phyloP scores from a whole-genome alignment of 2,329 filamentous ascomycete genomes.

The Colletotrichum liaoningense region DNA sequence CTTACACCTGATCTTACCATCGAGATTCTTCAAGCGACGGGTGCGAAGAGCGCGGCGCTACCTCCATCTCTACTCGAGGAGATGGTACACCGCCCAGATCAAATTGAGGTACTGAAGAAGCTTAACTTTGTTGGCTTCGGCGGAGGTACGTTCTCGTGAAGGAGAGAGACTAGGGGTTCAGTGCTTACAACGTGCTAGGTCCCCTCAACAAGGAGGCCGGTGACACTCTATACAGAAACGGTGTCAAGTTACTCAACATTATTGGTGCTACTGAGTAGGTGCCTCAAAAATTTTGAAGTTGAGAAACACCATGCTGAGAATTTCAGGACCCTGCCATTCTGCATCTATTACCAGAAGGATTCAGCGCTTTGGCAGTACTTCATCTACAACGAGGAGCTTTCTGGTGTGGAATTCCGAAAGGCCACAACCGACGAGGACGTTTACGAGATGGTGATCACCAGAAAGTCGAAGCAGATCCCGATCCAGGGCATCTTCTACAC shows the following conservation, averaged over 20 bases:
- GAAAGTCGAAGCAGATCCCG: conserved; percentile 49
- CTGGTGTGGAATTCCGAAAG: conserved; percentile 54
- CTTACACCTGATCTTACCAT: conserved; percentile 47
- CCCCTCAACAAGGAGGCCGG: conserved; percentile 49
- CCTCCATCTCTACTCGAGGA: conserved; percentile 57
- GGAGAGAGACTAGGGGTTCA: too few relatives aligned
- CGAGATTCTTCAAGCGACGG: conserved; percentile 44
- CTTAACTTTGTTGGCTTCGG: conserved; percentile 49
- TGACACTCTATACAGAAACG: conserved; percentile 48
- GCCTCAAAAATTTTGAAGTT: too few relatives aligned
- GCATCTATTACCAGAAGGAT: conserved; percentile 51
- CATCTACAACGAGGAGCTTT: conserved; percentile 48
- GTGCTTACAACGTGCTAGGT: not conserved
- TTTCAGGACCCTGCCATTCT: conserved; percentile 5
- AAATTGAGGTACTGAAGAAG: conserved; percentile 45
- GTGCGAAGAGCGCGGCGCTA: conserved; percentile 42
- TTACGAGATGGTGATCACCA: conserved; percentile 52
- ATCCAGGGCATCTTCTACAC: conserved; percentile 54
- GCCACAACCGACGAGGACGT: conserved; percentile 41
- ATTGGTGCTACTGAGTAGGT: conserved; percentile 55
- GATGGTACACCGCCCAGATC: conserved; percentile 47
- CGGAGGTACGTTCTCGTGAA: conserved; percentile 45
- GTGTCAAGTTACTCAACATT: conserved; percentile 48
- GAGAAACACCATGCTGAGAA: not conserved
- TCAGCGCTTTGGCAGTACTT: conserved; percentile 28